Base-by-base conservation (phyloP, 1,284 basidiomycete genomes). In the Ceratobasidium sp. region DNA sequence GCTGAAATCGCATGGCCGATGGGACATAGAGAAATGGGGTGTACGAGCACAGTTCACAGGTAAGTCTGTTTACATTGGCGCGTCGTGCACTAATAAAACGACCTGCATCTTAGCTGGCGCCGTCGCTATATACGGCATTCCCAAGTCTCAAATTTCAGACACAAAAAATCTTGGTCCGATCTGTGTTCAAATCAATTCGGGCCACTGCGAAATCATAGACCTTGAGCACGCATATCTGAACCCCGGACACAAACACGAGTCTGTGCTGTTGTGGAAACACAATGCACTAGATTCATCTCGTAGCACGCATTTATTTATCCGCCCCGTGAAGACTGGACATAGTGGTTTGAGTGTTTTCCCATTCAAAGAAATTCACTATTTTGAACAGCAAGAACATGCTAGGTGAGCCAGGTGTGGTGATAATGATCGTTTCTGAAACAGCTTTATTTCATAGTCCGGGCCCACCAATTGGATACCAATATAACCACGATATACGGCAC, bases 111-210 rank as follows among this genome's bases (percentile, higher is more conserved):
- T 21, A 62, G 59, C 59, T 47, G 59, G 59, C 30, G 28, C 59
- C 18, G 43, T 62, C 4, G 59, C 23, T n/a, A 21, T 62, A 28
- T 62, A 62, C 28, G 59, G 59, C 14, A 21, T 47, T 9, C 59
- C 59, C 14, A 46, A 32, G n/a, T n/a, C 59, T 23, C 59, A 62
- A 16, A 62, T 62, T 23, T 2, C 14, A 18, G 9, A 16, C 26
- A 46, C 59, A 32, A 30, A 18, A 1, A 8, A 30, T 21, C 41
- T 62, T 41, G 32, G 59, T 26, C 21, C 43, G 23, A 21, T 47
- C 13, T 62, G 59, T 30, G 35, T 62, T 9, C 59, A 26, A 13
- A 62, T 62, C 59, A 30, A 62, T 41, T 62, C 43, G 8, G 59
- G 59, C 23, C 21, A 16, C 9, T 62, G 59, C 44, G 59, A 62